These are phyloP conservation scores for Aechmea fasciata DNA, from an alignment of 176 grass and related monocot species.

Conservation along the genomic window DNA sequence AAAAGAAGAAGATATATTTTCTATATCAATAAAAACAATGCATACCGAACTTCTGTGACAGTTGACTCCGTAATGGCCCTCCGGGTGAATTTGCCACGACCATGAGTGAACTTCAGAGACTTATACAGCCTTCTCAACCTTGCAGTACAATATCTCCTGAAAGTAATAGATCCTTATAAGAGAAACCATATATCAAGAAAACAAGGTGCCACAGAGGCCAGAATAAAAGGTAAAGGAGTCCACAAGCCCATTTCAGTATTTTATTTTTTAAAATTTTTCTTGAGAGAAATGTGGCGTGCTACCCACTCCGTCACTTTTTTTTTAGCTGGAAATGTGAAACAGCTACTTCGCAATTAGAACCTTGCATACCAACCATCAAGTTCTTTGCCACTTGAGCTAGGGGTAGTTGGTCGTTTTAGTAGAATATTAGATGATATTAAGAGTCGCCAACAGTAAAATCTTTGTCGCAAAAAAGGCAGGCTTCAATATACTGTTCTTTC, in stretches of 20 bases:
- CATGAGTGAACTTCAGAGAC: conserved; percentile 87
- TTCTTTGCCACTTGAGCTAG: too few species aligned
- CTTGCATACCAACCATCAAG: too few species aligned
- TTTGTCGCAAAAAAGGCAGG: too few species aligned
- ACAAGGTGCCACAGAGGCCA: background rate
- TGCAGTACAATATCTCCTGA: conserved; percentile 78
- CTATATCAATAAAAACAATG: background rate
- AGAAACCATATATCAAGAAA: background rate
- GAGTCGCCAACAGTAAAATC: too few species aligned
- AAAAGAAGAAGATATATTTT: background rate
- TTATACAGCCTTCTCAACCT: conserved; percentile 87
- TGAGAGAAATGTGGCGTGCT: background rate
- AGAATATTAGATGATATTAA: too few species aligned
- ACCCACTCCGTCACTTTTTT: background rate
- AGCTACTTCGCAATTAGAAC: too few species aligned
- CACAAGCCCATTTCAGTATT: background rate
- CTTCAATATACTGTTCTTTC: too few species aligned
- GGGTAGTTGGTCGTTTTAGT: too few species aligned
- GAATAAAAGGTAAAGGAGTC: background rate
- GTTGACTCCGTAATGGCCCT: conserved; percentile 73
- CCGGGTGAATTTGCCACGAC: conserved; percentile 76
- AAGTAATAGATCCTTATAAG: conserved; percentile 37
- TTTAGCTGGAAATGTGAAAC: too few species aligned
- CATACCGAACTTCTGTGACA: conserved; percentile 80
- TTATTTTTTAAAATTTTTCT: background rate